Evolutionary conservation across 2,329 filamentous ascomycete species (phyloP), one percentile per base, ranked within the genome.

Genomic region (Metarhizium album): DNA sequence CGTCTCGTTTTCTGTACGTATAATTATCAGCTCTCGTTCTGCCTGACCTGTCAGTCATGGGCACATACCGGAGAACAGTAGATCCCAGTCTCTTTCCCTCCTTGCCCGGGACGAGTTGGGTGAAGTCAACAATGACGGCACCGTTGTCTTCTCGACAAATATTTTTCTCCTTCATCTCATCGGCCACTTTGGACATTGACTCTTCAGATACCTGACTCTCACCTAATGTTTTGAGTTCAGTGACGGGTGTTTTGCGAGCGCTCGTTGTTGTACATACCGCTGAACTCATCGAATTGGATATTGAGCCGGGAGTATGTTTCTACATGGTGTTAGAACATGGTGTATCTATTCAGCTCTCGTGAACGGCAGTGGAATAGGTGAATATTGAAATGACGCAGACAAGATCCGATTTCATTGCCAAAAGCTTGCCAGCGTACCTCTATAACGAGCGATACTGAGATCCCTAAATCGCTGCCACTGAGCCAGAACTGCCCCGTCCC

Each of bases 71-170:
- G 52, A 90, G 77, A 49, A 90, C 78, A 24, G 84, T 79, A 61
- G 80, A 82, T 59, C 84, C 85, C 11, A 88, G 76, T 53, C 78
- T 80, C 70, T 86, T 87, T 56, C 81, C 82, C 51, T 76, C 70
- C 68, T 85, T 84, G 52, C 81, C 81, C 8, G 78, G 70, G 1
- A 86, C 74, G 53, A 84, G 79, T 62, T 85, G 82, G 49, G 76
- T 71, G 62, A 90, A 87, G 65, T 90, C 81, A 51, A 90, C 75
- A 51, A 90, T 78, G 58, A 82, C 75, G 45, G 86, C 84, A 40
- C 85, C 84, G n/a, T 86, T 76, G 24, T 83, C 82, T 63, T 86
- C 81, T 60, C 86, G 78, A 2, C 79, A 80, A 31, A 90, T 74
- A 0, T 74, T 74, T 65, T 79, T 83, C 18, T 84, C 78, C 52